These are phyloP conservation scores for Fusarium sacchari DNA, from an alignment of 2,329 filamentous ascomycete species.

Conservation along the genomic window DNA sequence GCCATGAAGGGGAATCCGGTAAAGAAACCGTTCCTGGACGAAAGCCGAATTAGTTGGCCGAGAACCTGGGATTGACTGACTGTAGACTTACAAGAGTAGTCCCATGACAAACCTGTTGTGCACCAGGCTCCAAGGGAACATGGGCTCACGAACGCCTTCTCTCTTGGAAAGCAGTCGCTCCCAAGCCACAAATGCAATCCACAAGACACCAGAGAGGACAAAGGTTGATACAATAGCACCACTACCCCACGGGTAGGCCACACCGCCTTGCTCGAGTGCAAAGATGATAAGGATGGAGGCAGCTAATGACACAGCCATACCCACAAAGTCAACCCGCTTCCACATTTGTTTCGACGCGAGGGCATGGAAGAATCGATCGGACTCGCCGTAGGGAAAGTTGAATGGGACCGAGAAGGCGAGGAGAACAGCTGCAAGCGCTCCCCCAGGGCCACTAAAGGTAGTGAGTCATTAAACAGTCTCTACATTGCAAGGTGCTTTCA, in stretches of 20 bases:
- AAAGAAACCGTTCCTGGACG: conserved; percentile 1
- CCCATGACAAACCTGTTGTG: neutral
- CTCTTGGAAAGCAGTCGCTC: neutral
- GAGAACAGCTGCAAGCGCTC: conserved; percentile 5
- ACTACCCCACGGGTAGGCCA: conserved; percentile 55
- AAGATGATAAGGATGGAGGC: conserved; percentile 58
- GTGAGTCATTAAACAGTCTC: too few species aligned
- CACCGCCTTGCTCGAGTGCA: conserved; percentile 56
- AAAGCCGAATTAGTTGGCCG: neutral
- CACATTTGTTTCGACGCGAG: neutral
- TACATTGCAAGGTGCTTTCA: neutral
- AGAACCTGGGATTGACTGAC: neutral
- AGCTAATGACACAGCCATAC: conserved; percentile 50
- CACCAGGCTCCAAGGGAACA: neutral
- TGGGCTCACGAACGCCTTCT: neutral
- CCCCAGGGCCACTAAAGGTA: neutral
- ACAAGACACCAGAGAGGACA: neutral
- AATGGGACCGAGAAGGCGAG: conserved; percentile 8
- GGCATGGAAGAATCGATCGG: neutral
- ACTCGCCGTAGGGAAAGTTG: conserved; percentile 2
- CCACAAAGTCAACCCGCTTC: conserved; percentile 27
- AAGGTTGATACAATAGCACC: conserved; percentile 48
- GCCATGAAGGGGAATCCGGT: conserved; percentile 28
- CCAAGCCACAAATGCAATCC: conserved; percentile 18
- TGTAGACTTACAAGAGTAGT: neutral